A percentile compares a stretch with the other conserved stretches of the same genome.
These are phyloP conservation scores for Prototheca cutis DNA, from an alignment of 163 green algal species.

Conservation along the genomic window DNA sequence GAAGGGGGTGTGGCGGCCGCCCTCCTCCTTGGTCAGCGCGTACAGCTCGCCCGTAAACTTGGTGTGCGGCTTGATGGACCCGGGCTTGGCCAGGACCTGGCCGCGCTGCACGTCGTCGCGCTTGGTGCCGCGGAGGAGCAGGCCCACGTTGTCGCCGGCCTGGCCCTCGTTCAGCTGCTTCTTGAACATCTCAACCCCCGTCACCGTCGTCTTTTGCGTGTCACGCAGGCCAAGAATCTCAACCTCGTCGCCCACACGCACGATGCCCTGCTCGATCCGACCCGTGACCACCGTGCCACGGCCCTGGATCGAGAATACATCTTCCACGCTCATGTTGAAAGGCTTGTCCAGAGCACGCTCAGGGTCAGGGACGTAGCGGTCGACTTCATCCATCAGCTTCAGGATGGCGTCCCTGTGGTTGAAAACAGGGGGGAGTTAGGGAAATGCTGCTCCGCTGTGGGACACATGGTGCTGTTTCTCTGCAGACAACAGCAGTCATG, in stretches of 20 bases:
- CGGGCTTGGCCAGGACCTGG: constrained; percentile 69
- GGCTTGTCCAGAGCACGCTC: constrained; percentile 84
- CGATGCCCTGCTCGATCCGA: constrained; percentile 85
- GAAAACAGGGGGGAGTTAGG: neutral
- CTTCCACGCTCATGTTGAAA: constrained; percentile 97
- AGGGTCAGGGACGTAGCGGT: constrained; percentile 75
- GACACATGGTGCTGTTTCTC: neutral
- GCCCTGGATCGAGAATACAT: constrained; percentile 94
- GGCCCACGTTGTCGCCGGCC: constrained; percentile 94
- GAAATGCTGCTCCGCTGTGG: no score
- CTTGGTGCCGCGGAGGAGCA: constrained; percentile 94
- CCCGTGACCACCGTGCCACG: constrained; percentile 95
- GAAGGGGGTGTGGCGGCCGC: constrained; percentile 98
- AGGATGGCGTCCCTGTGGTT: constrained; percentile 60
- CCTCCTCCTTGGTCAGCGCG: constrained; percentile 95
- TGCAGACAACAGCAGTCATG: no score
- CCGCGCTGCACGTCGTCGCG: constrained; percentile 84
- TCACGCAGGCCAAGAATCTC: constrained; percentile 86
- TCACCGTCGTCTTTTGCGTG: constrained; percentile 78
- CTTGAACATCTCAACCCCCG: constrained; percentile 88
- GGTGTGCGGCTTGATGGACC: constrained; percentile 54
- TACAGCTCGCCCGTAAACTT: constrained; percentile 69
- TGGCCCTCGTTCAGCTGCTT: constrained; percentile 81
- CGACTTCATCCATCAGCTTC: constrained; percentile 82
- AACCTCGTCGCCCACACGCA: constrained; percentile 87